These are phyloP conservation scores for Vaccinium darrowii DNA, from an alignment of 148 eudicot species.

Conservation along the genomic window DNA sequence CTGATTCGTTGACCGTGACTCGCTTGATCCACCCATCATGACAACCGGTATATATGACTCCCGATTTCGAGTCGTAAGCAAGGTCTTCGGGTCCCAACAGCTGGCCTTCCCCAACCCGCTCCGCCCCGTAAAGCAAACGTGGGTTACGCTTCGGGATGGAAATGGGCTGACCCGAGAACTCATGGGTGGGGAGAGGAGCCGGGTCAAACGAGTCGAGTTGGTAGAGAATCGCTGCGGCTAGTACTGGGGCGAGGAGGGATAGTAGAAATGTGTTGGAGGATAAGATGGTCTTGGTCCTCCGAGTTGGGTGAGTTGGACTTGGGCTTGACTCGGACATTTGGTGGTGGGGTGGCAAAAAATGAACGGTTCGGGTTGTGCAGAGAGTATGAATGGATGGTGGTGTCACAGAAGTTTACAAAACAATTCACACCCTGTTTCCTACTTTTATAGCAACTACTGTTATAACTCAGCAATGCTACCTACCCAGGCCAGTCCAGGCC, in stretches of 20 bases:
- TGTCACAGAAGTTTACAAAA: no score
- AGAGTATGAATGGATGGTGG: no score
- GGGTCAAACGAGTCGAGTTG: slow-evolving; percentile 60
- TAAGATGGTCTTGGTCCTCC: not conserved
- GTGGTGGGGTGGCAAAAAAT: no score
- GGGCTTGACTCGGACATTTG: not conserved
- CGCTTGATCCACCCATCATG: slow-evolving; percentile 74
- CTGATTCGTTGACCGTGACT: slow-evolving; percentile 31
- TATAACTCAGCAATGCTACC: no score
- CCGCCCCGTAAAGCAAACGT: slow-evolving; percentile 41
- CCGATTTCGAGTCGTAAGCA: slow-evolving; percentile 38
- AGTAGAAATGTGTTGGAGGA: slow-evolving; percentile 22
- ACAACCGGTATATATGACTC: slow-evolving; percentile 52
- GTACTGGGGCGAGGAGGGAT: slow-evolving; percentile 22
- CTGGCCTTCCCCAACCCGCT: slow-evolving; percentile 40
- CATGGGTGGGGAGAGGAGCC: slow-evolving; percentile 40
- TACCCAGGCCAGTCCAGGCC: no score
- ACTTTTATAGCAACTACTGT: no score
- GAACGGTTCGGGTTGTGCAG: no score
- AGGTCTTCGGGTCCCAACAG: slow-evolving; percentile 64
- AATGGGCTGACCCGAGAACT: slow-evolving; percentile 25
- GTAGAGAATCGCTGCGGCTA: slow-evolving; percentile 30
- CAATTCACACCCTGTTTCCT: no score
- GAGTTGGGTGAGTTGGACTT: no score
- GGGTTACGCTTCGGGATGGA: slow-evolving; percentile 27